Evolutionary conservation across 2,329 filamentous ascomycete species (phyloP).

Genomic region (Torrubiellomyces zombiae): DNA sequence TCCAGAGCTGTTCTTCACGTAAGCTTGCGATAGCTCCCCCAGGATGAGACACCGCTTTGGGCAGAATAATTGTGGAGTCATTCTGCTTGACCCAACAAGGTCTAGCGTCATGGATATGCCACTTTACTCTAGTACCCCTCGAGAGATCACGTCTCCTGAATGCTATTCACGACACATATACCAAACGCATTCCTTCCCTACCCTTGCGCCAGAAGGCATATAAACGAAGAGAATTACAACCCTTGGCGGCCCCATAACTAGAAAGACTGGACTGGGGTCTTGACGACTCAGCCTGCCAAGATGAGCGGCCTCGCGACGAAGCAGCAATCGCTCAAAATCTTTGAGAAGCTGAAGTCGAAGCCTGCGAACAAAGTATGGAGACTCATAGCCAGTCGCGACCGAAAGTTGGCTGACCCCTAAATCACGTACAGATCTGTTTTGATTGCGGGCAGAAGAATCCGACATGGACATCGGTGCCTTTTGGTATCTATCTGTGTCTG

Average conservation of each 20-base stretch:
- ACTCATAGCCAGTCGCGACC: too few relatives aligned
- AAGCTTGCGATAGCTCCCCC: background rate
- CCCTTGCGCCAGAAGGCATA: too few relatives aligned
- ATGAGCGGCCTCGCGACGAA: slow-evolving; percentile 67
- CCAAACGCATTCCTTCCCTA: slow-evolving; percentile 6
- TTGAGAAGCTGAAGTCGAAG: slow-evolving; percentile 92
- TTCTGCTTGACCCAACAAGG: slow-evolving; percentile 12
- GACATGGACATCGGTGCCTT: slow-evolving; percentile 93
- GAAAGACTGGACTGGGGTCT: too few relatives aligned
- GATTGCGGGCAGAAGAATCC: slow-evolving; percentile 96
- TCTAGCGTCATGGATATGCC: slow-evolving; percentile 23
- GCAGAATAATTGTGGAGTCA: slow-evolving; percentile 20
- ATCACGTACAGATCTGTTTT: slow-evolving; percentile 64
- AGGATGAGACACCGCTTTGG: slow-evolving; percentile 17
- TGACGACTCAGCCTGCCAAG: slow-evolving; percentile 16
- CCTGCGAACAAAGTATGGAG: slow-evolving; percentile 76
- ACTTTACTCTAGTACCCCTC: slow-evolving; percentile 20
- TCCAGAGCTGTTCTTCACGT: too few relatives aligned
- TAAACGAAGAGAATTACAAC: too few relatives aligned
- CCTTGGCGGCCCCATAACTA: too few relatives aligned
- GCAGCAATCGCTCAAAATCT: slow-evolving; percentile 90
- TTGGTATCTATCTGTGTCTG: slow-evolving; percentile 94
- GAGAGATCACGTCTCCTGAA: slow-evolving; percentile 20
- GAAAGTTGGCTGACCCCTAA: too few relatives aligned
- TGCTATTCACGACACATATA: too few relatives aligned